Conservation (phyloP, 2,329 filamentous ascomycete genomes). For the Zymoseptoria ardabiliae region DNA sequence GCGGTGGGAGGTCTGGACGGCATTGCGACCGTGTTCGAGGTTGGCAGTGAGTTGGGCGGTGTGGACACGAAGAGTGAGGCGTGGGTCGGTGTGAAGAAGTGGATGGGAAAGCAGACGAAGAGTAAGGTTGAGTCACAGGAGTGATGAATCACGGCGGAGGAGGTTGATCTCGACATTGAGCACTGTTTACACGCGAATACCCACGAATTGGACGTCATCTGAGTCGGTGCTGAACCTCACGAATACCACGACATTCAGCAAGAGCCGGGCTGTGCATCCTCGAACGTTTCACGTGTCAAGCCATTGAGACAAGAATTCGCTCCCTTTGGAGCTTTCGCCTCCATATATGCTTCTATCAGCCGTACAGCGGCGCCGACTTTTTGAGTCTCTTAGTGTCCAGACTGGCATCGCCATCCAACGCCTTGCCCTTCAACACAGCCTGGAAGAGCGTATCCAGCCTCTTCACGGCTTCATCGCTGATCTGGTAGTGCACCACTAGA, state of each 20-base stretch:
- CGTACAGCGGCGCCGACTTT: conserved; percentile 3
- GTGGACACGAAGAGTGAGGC: conserved; percentile 77
- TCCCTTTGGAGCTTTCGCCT: background rate
- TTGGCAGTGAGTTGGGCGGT: conserved; percentile 74
- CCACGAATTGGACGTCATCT: background rate
- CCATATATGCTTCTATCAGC: background rate
- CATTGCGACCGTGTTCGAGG: conserved; percentile 85
- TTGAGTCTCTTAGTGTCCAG: conserved; percentile 11
- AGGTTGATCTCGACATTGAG: background rate
- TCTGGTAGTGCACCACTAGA: conserved; percentile 66
- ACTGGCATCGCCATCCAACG: conserved; percentile 19
- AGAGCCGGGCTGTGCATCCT: no score
- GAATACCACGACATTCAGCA: no score
- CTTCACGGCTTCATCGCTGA: conserved; percentile 56
- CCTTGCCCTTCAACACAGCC: conserved; percentile 26
- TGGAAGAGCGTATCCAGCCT: conserved; percentile 51
- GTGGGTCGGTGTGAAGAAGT: conserved; percentile 87
- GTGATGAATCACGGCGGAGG: background rate
- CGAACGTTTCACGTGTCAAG: no score
- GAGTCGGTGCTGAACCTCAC: no score
- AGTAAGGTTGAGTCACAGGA: conserved; percentile 14
- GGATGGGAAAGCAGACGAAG: conserved; percentile 52
- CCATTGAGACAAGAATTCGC: no score
- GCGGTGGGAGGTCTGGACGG: conserved; percentile 91
- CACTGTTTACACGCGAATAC: background rate